phyloP scores from a whole-genome alignment of 495 filamentous ascomycete species.

The Annulohypoxylon nitens region DNA sequence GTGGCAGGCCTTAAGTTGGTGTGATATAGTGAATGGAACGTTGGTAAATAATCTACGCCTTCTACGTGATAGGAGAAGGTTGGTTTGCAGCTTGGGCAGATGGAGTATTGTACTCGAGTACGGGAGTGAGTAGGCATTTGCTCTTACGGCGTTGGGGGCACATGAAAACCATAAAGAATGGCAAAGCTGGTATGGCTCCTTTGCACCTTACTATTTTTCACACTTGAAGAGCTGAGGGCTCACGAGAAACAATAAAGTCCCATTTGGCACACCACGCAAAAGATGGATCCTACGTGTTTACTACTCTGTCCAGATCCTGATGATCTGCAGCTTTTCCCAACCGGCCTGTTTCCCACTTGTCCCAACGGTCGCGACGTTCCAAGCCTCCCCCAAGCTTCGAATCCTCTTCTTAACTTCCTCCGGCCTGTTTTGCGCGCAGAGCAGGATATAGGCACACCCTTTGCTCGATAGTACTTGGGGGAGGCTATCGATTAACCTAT shows the following conservation, averaged over 20 bases:
- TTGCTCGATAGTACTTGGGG: slow-evolving; percentile 70
- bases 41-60: slow-evolving; percentile 19
- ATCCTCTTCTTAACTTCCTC: slow-evolving; percentile 78
- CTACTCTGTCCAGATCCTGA: slow-evolving; percentile 74
- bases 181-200: slow-evolving; percentile 48
- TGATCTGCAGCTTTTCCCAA: slow-evolving; percentile 89
- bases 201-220: slow-evolving; percentile 33
- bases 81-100: slow-evolving; percentile 15
- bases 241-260: slow-evolving; percentile 40
- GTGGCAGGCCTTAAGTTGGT: slow-evolving; percentile 62
- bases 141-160: slow-evolving; percentile 46
- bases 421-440: slow-evolving; percentile 89
- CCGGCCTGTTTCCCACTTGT: slow-evolving; percentile 86
- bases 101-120: slow-evolving; percentile 26
- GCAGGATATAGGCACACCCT: slow-evolving; percentile 88
- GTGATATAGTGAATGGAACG: background rate
- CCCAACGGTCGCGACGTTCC: slow-evolving; percentile 84
- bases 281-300: slow-evolving; percentile 9
- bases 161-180: slow-evolving; percentile 44
- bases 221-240: slow-evolving; percentile 42
- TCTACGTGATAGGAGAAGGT: background rate
- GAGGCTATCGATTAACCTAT: slow-evolving; percentile 77
- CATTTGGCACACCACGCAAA: slow-evolving; percentile 29
- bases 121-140: slow-evolving; percentile 27
- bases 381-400: slow-evolving; percentile 65